Evolutionary conservation across 1,284 basidiomycete genomes (phyloP), one percentile per base, ranked within the genome.

Genomic region (Austroboletus novae-zelandiae): DNA sequence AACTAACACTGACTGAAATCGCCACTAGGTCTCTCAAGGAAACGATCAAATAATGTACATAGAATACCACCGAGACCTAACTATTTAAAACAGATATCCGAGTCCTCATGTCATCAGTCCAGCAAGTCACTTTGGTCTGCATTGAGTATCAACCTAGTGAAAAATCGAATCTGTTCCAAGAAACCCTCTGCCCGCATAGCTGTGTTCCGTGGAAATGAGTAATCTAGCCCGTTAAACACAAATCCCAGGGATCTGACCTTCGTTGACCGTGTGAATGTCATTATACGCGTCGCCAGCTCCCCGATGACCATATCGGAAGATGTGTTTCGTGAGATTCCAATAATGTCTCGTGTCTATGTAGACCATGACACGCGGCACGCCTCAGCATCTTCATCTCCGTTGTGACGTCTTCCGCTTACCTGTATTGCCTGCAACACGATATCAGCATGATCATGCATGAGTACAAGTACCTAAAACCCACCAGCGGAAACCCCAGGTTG

Each of bases 231-330:
- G 8, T 27, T 27, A 20, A 45, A 43, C 37, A 35, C 40, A 36
- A 35, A 7, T 27, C 25, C 14, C 32, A 10, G 11, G 18, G 27
- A 23, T 35, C 11, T 46, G 36, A 65, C 71, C 71, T 65, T 80
- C 79, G 46, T 80, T 74, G 31, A 77, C 68, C 4, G 84, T 84
- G 60, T 86, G 84, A 23, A 74, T 65, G 7, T 74, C 76, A 44
- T 64, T 68, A 44, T 62, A 69, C 11, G 62, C 61, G 53, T 71
- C 70, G n/a, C 57, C 57, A 30, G 55, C 58, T 50, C 58, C 61
- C 25, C 52, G 58, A 58, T 75, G 73, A 5, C 59, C 65, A 63
- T 78, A 81, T n/a, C 78, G 74, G 62, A 79, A 82, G 51, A 83
- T 78, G 51, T 77, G 66, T 31, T 54, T 45, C 3, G 77, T 74